Evolutionary conservation across 176 grass and related monocot genomes (phyloP), one percentile per base, ranked within the genome.

Genomic region (Poa pratensis): DNA sequence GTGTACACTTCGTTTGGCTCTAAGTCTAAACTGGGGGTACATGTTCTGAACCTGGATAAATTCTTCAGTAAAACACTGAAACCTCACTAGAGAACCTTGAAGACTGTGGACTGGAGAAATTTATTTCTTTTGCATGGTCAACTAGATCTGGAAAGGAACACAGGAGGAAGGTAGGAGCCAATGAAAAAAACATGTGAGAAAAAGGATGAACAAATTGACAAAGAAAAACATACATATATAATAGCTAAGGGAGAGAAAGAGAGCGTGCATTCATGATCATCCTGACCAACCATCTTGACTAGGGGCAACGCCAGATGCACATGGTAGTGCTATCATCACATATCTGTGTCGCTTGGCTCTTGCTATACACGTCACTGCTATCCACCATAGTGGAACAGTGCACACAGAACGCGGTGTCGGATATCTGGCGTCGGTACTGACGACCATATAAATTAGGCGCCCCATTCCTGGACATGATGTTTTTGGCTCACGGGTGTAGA

Each of bases 221-320:
- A 5, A 32, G 32, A 6, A 19, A 34, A 57, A 54, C n/a, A n/a
- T n/a, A 22, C 50, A 34, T 19, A 40, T 5, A 40, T 5, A 15
- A 40, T 5, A 15, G 70, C 42, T 27, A 69, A 5, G 4, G 17
- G 35, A 34, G 52, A 26, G n/a, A 57, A 57, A 40, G 20, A 79
- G 76, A 68, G 55, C 28, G 37, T 6, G 26, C 81, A n/a, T 19
- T n/a, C 30, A 80, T 58, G 71, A 30, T 40, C 19, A 15, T 88
- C 42, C 73, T 77, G 59, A 71, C 79, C 72, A 75, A 83, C 75
- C 46, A 60, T 57, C 55, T 90, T 90, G 80, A 83, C 84, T 74
- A 59, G 84, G 54, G 35, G 55, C 83, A 82, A 39, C 43, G 39
- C 37, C 18, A n/a, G 68, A 12, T 43, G 76, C 54, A 59, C 74